Conservation (phyloP, 192 early-diverging fungal genomes). For the Coemansia sp. region DNA sequence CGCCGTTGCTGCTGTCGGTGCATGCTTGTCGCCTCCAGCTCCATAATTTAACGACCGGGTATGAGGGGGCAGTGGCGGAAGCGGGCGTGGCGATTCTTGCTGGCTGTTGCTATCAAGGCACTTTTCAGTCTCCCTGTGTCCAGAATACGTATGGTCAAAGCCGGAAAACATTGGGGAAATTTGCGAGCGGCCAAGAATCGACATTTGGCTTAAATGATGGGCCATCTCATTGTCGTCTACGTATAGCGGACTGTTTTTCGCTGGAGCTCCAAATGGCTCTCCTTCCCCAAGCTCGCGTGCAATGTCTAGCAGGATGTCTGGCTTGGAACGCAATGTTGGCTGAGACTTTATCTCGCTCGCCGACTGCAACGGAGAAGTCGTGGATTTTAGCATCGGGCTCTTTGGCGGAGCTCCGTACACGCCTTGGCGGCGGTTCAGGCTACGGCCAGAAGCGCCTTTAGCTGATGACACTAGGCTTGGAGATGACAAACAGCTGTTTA, state of each 20-base stretch:
- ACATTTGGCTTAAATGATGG: conserved; percentile 31
- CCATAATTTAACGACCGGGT: conserved; percentile 29
- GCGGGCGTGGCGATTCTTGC: conserved; percentile 19
- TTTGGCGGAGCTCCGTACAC: conserved; percentile 39
- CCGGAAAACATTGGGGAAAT: conserved; percentile 21
- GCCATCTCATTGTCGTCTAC: conserved; percentile 42
- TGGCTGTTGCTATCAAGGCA: neutral
- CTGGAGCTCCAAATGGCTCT: conserved; percentile 22
- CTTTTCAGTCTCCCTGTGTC: neutral
- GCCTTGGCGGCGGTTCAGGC: conserved; percentile 30
- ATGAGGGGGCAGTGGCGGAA: conserved; percentile 24
- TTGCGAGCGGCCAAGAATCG: conserved; percentile 15
- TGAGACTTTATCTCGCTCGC: conserved; percentile 10
- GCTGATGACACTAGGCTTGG: conserved; percentile 4
- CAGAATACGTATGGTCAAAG: conserved; percentile 18
- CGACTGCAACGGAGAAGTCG: conserved; percentile 4
- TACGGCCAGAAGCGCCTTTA: neutral
- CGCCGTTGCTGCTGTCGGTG: neutral
- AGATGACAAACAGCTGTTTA: conserved; percentile 13
- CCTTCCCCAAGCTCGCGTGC: conserved; percentile 52
- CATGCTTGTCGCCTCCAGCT: conserved; percentile 4
- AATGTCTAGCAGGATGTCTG: conserved; percentile 47
- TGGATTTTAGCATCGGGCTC: conserved; percentile 2
- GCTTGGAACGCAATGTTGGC: neutral
- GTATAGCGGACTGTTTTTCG: conserved; percentile 28